Base-by-base conservation (phyloP, 2,329 filamentous ascomycete species). In the Onygenales sp. region DNA sequence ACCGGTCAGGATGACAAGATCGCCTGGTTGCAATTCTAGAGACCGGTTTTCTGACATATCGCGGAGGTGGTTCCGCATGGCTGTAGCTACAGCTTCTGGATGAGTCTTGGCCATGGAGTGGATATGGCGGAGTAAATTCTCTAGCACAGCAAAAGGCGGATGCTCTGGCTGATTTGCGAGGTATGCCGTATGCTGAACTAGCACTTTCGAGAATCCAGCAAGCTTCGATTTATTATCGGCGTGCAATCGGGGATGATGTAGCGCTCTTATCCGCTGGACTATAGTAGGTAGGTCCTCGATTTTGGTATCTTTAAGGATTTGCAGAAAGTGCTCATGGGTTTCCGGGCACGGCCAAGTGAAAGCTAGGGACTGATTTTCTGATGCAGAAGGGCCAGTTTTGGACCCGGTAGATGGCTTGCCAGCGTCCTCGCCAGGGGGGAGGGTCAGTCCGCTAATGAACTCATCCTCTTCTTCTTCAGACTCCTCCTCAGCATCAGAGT, bases 31-130 rank as follows among this genome's bases (percentile, higher is more conserved):
- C 67, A 79, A 63, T 68, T 79, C 61, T 77, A 82, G 63, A 0
- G 75, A 69, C 32, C 75, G 76, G 2, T 77, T 70, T 10, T 77
- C 68, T 42, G 80, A 73, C 36, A 85, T 72, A 27, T 70, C 66
- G 55, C 77, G 74, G 21, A 98, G 77, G 58, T 87, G 84, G n/a
- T 78, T 70, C 27, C 91, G 83, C 69, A 95, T 95, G 8, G 83
- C 84, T 55, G 80, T 82, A 27, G 86, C 84, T 53, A 95, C 87
- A 53, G 86, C 84, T 39, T 87, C 75, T 0, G 92, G 84, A 62
- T 90, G 94, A 49, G 83, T 86, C 66, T 95, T 92, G 3, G 91
- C 87, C 52, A 98, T 77, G 2, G 92, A 97, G 71, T 98, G 94
- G 27, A 95, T 78, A 69, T 98, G 93, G 47, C 93, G 87, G 55